Evolutionary conservation across 1,284 basidiomycete species (phyloP).

Genomic region (Irpex sp.): DNA sequence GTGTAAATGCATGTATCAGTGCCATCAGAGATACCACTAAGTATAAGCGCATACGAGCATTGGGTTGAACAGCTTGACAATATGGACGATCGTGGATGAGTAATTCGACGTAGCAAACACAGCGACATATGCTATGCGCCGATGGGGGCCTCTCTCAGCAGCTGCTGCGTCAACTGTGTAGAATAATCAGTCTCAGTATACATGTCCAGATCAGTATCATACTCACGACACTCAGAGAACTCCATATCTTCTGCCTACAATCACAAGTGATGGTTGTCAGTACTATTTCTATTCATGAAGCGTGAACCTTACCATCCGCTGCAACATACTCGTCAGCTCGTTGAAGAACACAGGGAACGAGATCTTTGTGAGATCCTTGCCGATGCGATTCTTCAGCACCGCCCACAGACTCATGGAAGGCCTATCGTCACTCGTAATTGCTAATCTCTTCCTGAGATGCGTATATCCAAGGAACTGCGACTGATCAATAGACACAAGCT

Average conservation of each 20-base stretch:
- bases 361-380: conserved; percentile 96
- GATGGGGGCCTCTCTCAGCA: conserved; percentile 72
- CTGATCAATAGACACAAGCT: too few species aligned
- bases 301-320: conserved; percentile 60
- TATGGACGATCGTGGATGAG: conserved; percentile 90
- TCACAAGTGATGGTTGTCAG: not conserved
- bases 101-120: conserved; percentile 99
- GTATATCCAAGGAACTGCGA: too few species aligned
- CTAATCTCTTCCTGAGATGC: conserved; percentile 48
- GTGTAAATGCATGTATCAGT: conserved; percentile 13
- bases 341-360: conserved; percentile 97
- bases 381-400: conserved; percentile 94
- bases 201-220: conserved; percentile 4
- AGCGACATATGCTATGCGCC: conserved; percentile 89
- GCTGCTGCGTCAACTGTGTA: conserved; percentile 79
- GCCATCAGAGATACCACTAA: not conserved
- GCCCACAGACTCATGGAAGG: conserved; percentile 94
- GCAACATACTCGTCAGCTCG: conserved; percentile 94
- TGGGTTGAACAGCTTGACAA: conserved; percentile 95
- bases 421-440: conserved; percentile 76
- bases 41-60: conserved; percentile 61
- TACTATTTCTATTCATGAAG: not conserved
- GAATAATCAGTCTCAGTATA: not conserved
- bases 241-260: conserved; percentile 89
- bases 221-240: conserved; percentile 87